phyloP scores from a whole-genome alignment of 139 green algal genomes.

The Astrephomene gubernaculifera region DNA sequence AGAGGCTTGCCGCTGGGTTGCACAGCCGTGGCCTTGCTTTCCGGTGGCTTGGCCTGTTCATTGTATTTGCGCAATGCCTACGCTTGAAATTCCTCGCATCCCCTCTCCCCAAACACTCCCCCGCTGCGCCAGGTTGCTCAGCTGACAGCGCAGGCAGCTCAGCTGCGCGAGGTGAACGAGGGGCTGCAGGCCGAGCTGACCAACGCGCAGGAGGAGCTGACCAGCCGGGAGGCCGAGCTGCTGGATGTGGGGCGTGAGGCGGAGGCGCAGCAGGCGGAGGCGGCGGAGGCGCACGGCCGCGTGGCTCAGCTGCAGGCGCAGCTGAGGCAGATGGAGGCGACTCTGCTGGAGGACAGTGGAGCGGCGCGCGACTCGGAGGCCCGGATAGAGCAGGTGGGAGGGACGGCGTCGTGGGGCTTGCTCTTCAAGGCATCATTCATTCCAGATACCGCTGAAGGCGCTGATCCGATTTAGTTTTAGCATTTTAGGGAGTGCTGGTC shows the following conservation, averaged over 20 bases:
- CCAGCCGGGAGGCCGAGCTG: slow-evolving; percentile 24
- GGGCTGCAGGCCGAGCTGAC: slow-evolving; percentile 46
- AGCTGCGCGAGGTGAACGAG: neutral
- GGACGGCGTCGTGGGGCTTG: no score
- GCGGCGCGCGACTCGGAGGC: slow-evolving; percentile 36
- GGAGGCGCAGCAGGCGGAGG: slow-evolving; percentile 20
- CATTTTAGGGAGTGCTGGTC: neutral
- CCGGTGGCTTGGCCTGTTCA: no score
- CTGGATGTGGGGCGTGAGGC: slow-evolving; percentile 37
- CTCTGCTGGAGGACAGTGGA: slow-evolving; percentile 43
- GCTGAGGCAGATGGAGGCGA: slow-evolving; percentile 43
- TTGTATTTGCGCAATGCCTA: no score
- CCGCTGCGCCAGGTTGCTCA: neutral
- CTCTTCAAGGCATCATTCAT: no score
- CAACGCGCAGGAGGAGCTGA: slow-evolving; percentile 30
- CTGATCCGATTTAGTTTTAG: neutral
- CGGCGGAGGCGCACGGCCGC: neutral
- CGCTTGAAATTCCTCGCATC: no score
- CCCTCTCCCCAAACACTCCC: neutral
- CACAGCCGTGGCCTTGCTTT: no score
- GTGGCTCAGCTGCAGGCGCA: slow-evolving; percentile 40
- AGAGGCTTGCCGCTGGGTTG: no score
- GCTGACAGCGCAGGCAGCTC: slow-evolving; percentile 11
- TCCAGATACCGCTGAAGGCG: no score
- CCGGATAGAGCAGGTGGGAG: neutral